Base-by-base conservation (phyloP, 2,329 filamentous ascomycete genomes). In the Exserohilum turcica region DNA sequence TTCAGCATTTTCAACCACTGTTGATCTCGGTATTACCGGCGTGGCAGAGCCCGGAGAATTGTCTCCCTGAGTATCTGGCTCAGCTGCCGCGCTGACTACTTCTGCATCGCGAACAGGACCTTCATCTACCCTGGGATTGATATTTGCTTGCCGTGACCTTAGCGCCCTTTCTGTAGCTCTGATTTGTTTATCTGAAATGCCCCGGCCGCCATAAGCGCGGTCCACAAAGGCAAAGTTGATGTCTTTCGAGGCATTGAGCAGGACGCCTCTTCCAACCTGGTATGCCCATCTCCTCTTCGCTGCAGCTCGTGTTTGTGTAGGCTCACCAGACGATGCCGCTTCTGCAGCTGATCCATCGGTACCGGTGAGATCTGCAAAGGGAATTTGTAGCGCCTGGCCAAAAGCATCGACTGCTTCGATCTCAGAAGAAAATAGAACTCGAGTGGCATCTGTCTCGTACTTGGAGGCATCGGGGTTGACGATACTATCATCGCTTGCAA, bases 151-250 rank as follows among this genome's bases (percentile, higher is more conserved):
- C 8, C 61, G 63, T 37, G 66, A 66, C 18, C 54, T 65, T 24
- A 75, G 39, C 6, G 70, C 63, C 39, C 73, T 71, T 58, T 83
- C 82, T 52, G 77, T 73, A 0, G 72, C 74, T 40, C 43, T 76
- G 61, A 56, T 76, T 64, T 18, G 68, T 9, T 61, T 70, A 35
- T 80, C 63, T 1, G 74, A 71, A 10, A 78, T 75, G 5, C 80
- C 80, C n/a, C 82, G 68, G 0, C 85, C 86, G 28, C 85, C 85
- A 71, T 86, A 88, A 3, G 84, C 83, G 28, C 79, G 78, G 63
- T 86, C 84, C 16, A 86, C 80, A 56, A 80, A 80, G 13, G 77
- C 74, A 68, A 82, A 86, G 36, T 82, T 81, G 39, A 88, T 76
- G 2, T 78, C 79, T 56, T 80, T 79, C 0, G 78, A 80, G 16